Percentiles rank a stretch among this genome's conserved stretches.
Evolutionary conservation across 495 filamentous ascomycete species (phyloP).

Genomic region (Penicillium desertorum): DNA sequence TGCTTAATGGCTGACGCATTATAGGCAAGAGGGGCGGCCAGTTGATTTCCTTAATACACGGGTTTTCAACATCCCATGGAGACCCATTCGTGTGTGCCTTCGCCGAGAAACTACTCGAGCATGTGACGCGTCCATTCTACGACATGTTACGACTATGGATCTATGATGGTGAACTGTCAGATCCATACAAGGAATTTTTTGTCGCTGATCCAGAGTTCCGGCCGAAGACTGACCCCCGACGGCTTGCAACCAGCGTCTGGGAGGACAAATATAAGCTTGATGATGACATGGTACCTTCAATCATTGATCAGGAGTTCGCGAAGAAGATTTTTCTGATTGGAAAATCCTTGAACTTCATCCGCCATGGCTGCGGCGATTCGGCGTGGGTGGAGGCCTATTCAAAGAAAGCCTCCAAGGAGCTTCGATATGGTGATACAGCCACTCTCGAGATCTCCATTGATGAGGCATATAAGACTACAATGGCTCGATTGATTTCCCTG

Average conservation of each 20-base stretch:
- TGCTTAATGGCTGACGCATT: conserved; percentile 23
- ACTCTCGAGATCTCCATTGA: conserved; percentile 90
- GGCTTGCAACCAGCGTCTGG: conserved; percentile 89
- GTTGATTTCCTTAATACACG: conserved; percentile 90
- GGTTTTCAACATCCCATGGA: conserved; percentile 88
- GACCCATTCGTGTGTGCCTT: conserved; percentile 93
- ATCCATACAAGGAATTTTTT: conserved; percentile 96
- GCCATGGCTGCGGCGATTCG: conserved; percentile 88
- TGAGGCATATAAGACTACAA: conserved; percentile 95
- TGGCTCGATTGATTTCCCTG: conserved; percentile 89
- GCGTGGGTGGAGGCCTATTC: conserved; percentile 96
- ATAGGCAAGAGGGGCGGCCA: conserved; percentile 83
- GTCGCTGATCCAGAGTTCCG: conserved; percentile 69
- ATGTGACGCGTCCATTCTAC: conserved; percentile 95
- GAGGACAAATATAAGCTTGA: conserved; percentile 94
- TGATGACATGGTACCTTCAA: conserved; percentile 82
- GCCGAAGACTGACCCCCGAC: conserved; percentile 51
- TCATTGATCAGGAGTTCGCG: conserved; percentile 88
- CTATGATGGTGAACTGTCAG: conserved; percentile 94
- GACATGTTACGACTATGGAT: conserved; percentile 96
- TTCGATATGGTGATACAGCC: conserved; percentile 91
- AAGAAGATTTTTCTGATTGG: conserved; percentile 96
- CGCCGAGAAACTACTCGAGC: conserved; percentile 86
- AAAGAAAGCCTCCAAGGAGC: conserved; percentile 88
- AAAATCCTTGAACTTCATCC: conserved; percentile 97